Percentiles rank a stretch among this genome's conserved stretches.
Conservation (phyloP, 1,139 yeast species). For the Hansenula sp. region DNA sequence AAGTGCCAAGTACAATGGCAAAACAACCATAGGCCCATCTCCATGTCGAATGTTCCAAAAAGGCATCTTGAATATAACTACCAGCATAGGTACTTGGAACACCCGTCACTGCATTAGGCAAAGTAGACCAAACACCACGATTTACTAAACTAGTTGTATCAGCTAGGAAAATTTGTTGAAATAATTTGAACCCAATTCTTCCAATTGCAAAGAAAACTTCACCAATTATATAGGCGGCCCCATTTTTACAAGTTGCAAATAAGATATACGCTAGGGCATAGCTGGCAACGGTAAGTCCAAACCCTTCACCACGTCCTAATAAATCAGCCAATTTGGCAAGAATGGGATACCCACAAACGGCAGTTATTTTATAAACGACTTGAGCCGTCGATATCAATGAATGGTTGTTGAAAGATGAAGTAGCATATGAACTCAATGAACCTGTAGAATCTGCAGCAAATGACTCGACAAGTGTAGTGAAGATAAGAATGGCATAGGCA, state of each 20-base stretch:
- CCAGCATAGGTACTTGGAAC: constrained; percentile 25
- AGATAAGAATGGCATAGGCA: constrained; percentile 23
- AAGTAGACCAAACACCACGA: constrained; percentile 32
- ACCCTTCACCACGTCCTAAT: constrained; percentile 38
- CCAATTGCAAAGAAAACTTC: constrained; percentile 34
- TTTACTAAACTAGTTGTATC: constrained; percentile 34
- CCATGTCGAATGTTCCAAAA: constrained; percentile 26
- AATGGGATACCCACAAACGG: constrained; percentile 36
- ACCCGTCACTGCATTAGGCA: constrained; percentile 27
- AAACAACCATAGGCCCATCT: constrained; percentile 38
- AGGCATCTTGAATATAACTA: constrained; percentile 21
- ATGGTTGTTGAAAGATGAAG: constrained; percentile 34
- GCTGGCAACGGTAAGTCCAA: constrained; percentile 26
- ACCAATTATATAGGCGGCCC: constrained; percentile 29
- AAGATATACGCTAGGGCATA: constrained; percentile 29
- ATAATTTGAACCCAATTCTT: constrained; percentile 31
- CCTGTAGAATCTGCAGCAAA: constrained; percentile 25
- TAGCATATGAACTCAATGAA: constrained; percentile 29
- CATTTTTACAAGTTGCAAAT: constrained; percentile 28
- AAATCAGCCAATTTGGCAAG: constrained; percentile 36
- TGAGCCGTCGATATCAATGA: constrained; percentile 36
- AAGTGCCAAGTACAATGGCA: constrained; percentile 32
- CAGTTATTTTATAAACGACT: constrained; percentile 35
- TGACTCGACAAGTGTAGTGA: constrained; percentile 26
- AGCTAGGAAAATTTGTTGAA: constrained; percentile 35